Conservation (phyloP, 2,329 filamentous ascomycete genomes). For the Diaporthe sp. region DNA sequence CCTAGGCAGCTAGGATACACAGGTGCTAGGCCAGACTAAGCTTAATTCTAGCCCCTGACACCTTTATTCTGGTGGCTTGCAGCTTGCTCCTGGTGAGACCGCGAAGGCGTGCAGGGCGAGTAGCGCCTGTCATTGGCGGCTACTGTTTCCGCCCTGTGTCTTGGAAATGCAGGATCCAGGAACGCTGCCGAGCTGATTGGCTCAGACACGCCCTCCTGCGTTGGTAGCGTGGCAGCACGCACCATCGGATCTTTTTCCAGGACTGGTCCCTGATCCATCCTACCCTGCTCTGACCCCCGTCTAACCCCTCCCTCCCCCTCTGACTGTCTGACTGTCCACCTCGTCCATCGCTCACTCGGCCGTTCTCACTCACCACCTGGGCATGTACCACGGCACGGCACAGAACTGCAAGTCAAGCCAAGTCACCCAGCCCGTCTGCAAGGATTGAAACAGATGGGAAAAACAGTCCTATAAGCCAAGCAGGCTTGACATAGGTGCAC, state of each 20-base stretch:
- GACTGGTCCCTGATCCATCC: slow-evolving; percentile 21
- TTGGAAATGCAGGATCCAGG: slow-evolving; percentile 30
- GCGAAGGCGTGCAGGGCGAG: background rate
- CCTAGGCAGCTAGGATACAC: background rate
- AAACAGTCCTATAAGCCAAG: background rate
- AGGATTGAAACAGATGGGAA: slow-evolving; percentile 18
- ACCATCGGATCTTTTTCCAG: slow-evolving; percentile 27
- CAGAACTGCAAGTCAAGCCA: background rate
- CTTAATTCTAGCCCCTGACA: slow-evolving; percentile 23
- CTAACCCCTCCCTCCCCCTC: background rate
- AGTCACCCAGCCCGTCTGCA: background rate
- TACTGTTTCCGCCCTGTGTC: slow-evolving; percentile 24
- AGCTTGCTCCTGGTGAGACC: slow-evolving; percentile 6
- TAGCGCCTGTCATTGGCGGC: slow-evolving; percentile 34
- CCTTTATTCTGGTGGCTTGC: background rate
- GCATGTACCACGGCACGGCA: background rate
- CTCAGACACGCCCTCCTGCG: slow-evolving; percentile 25
- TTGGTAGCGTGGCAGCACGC: slow-evolving; percentile 23
- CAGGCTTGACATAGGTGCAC: slow-evolving; percentile 4
- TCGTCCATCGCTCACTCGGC: background rate
- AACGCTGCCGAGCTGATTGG: slow-evolving; percentile 19
- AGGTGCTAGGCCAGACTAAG: slow-evolving; percentile 19
- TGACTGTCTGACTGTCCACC: background rate
- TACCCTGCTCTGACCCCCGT: background rate
- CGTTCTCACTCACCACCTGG: background rate